Base-by-base conservation (phyloP, 169 alveolate species). In the Eimeria tenella region DNA sequence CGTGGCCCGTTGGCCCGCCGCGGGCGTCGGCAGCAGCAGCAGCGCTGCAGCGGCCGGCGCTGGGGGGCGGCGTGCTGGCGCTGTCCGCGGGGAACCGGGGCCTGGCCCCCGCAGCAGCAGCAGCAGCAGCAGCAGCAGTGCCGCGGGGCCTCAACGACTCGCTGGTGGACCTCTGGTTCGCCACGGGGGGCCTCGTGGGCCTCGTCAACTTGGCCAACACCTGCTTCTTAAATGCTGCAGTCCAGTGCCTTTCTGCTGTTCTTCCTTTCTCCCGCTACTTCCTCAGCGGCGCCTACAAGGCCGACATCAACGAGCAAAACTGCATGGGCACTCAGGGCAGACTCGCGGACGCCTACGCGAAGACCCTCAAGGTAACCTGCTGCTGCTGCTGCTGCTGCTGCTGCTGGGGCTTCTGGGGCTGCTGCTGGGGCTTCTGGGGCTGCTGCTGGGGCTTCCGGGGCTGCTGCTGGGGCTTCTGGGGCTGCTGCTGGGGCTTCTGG, bases 191-290 rank as follows among this genome's bases (percentile, higher is more conserved):
- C 21, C 5, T 95, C 53, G 56, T 93, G 42, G 97, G 97, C 7
- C 95, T 96, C 94, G 70, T 94, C 71, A 93, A 97, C 93, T 60
- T 94, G 95, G 97, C 98, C 77, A 91, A 95, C 86, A 96, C 98
- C 8, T 97, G 98, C 93, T 97, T 96, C 94, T 94, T 97, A 95
- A 97, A 96, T 65, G 95, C 98, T 73, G 97, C 97, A 5, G 86
- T 97, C 58, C 98, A 97, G 95, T 97, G 98, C 68, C 92, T 97
- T 56, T 94, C 98, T 8, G 96, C 31, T 9, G 93, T 86, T 19
- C 63, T 86, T n/a, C 93, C 93, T 15, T 74, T 86, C 68, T 63
- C 93, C 31, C 70, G 52, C 52, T 86, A 65, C 82, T 86, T 86
- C 68, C 82, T 86, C 17, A 86, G 93, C 53, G 82, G 82, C 52